These are phyloP conservation scores for Metroxylon sagu DNA, from an alignment of 176 grass and related monocot genomes.

Conservation along the genomic window DNA sequence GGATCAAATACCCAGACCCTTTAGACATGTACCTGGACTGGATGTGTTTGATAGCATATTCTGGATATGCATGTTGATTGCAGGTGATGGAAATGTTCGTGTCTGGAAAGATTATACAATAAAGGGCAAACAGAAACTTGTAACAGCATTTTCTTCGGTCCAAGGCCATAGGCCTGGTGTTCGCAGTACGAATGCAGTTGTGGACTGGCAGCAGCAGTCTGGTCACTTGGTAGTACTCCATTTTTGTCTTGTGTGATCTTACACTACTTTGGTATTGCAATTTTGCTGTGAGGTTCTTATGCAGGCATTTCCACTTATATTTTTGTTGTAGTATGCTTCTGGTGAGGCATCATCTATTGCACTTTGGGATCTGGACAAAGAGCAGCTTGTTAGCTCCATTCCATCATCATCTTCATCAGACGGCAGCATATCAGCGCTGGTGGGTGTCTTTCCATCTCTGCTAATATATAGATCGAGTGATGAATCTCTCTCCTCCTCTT, in stretches of 20 bases:
- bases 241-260: neutral
- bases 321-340: constrained; percentile 68
- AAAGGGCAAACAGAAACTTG: constrained; percentile 70
- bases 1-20: no score
- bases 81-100: constrained; percentile 91
- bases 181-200: constrained; percentile 36
- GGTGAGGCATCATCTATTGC: constrained; percentile 65
- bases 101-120: constrained; percentile 85
- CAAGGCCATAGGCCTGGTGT: constrained; percentile 47
- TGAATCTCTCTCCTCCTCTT: no score
- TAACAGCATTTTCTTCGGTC: constrained; percentile 88
- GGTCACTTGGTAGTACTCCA: constrained; percentile 66
- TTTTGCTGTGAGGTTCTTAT: constrained; percentile 5
- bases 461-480: no score
- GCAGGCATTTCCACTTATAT: constrained; percentile 4
- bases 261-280: no score
- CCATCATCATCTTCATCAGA: constrained; percentile 52
- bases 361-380: constrained; percentile 93
- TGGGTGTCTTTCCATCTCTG: constrained; percentile 33
- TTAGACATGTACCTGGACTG: no score
- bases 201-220: constrained; percentile 97
- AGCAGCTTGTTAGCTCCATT: constrained; percentile 64
- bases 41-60: no score
- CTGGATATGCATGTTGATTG: neutral
- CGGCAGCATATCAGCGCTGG: constrained; percentile 67